Evolutionary conservation across 306 rosid species (phyloP).

Genomic region (Cucumis hystrix): DNA sequence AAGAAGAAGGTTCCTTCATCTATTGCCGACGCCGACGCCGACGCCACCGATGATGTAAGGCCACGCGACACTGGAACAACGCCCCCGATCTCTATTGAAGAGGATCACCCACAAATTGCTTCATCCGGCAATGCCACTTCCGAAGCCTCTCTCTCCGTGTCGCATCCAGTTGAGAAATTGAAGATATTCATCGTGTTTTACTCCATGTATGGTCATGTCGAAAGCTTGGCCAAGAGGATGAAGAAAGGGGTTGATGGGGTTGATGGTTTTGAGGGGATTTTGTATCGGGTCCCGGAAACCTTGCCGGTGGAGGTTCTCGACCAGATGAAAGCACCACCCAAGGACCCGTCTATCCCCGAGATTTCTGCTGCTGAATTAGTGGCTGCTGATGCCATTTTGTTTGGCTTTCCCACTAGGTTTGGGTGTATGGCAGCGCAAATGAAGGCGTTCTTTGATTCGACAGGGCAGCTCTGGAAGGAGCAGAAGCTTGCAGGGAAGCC

Average conservation of each 20-base stretch:
- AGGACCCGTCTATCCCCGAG: constrained; percentile 49
- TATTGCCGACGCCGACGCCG: constrained; percentile 11
- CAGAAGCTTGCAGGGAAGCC: constrained; percentile 95
- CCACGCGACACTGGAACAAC: neutral
- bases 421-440: constrained; percentile 95
- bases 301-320: constrained; percentile 47
- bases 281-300: constrained; percentile 80
- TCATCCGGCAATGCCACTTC: neutral
- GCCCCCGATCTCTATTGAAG: constrained; percentile 27
- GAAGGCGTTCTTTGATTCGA: constrained; percentile 89
- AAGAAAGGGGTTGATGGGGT: constrained; percentile 80
- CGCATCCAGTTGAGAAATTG: constrained; percentile 20
- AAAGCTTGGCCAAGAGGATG: constrained; percentile 57
- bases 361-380: constrained; percentile 46
- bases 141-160: neutral
- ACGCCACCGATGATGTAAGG: constrained; percentile 15
- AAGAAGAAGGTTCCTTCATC: constrained; percentile 46
- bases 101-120: neutral
- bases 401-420: constrained; percentile 88
- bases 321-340: constrained; percentile 59
- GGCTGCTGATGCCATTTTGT: constrained; percentile 64
- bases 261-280: constrained; percentile 58
- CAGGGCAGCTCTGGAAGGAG: constrained; percentile 70
- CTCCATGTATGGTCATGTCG: constrained; percentile 95
- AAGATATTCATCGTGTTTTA: constrained; percentile 72